Evolutionary conservation across 495 filamentous ascomycete species (phyloP), one percentile per base, ranked within the genome.

Genomic region (Aspergillus panamensis): DNA sequence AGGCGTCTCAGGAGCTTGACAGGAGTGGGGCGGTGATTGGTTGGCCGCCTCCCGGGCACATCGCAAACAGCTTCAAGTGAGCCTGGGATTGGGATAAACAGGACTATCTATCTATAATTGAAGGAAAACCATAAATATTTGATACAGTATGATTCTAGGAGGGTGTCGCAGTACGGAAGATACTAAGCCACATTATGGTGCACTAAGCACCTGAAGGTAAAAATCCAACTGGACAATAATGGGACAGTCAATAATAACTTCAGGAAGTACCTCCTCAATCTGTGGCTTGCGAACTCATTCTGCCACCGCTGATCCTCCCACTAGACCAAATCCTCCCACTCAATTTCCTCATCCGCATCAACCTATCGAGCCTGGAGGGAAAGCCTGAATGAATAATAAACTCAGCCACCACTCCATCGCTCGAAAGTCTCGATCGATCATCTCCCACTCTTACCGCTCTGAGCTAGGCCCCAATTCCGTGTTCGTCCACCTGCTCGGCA

Each of bases 401-500:
- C 47, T 30, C 20, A 49, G 47, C 47, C 20, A 49, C 43, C 5
- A 25, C 48, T 51, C 17, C 48, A 30, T 43, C 42, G 40, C 31
- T 47, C 14, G 17, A 37, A 8, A 39, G 19, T 40, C 31, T 43
- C 17, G 48, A 35, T 50, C 43, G 48, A 59, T 59, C 49, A 29
- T 13, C 25, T 25, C 4, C 14, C 32, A 10, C 0, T 30, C 37
- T 48, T 53, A 20, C 57, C 49, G 49, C 42, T 53, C 25, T 30
- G 16, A 32, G 45, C 17, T 58, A 52, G 56, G 29, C 6, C 13
- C 1, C 9, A 20, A 40, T 53, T 55, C 51, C 57, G 57, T 43
- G 35, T 60, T 55, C 57, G 45, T 48, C 51, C 37, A 29, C 30
- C 32, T 50, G 16, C 48, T 51, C 25, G 13, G 50, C 29, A 21